Evolutionary conservation across 768 basidiomycete genomes (phyloP).

Genomic region (Tricholoma sp.): DNA sequence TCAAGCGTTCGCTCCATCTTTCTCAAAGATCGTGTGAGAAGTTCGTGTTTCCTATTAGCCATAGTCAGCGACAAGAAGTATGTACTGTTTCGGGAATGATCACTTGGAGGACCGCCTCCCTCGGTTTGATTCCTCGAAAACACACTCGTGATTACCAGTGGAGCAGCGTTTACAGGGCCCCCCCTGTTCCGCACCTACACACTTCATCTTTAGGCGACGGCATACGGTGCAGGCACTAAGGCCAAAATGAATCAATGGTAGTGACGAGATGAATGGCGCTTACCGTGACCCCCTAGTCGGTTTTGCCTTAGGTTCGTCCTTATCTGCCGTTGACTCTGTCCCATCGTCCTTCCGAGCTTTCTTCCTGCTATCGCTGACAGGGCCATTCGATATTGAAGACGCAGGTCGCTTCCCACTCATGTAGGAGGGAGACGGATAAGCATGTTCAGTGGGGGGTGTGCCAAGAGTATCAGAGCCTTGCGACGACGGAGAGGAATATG

Average conservation of each 20-base stretch:
- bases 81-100: conserved; percentile 15
- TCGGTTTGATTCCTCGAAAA: conserved; percentile 95
- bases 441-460: conserved; percentile 64
- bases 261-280: conserved; percentile 12
- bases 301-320: conserved; percentile 72
- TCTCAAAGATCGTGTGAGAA: conserved; percentile 72
- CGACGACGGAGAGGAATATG: conserved; percentile 74
- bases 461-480: conserved; percentile 75
- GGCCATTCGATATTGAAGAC: conserved; percentile 37
- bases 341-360: conserved; percentile 61
- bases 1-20: conserved; percentile 95
- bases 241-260: conserved; percentile 9
- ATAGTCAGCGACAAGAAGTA: conserved; percentile 21
- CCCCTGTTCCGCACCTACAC: conserved; percentile 85
- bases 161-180: conserved; percentile 88
- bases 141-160: conserved; percentile 79
- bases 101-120: conserved; percentile 88
- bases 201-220: conserved; percentile 90
- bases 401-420: conserved; percentile 66
- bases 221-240: conserved; percentile 89
- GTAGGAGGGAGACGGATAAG: conserved; percentile 46
- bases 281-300: conserved; percentile 84
- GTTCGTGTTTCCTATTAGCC: conserved; percentile 68
- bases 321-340: conserved; percentile 41
- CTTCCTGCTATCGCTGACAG: conserved; percentile 43